Evolutionary conservation across 345 rosid species (phyloP), one percentile per base, ranked within the genome.

Genomic region (Salix suchowensis): DNA sequence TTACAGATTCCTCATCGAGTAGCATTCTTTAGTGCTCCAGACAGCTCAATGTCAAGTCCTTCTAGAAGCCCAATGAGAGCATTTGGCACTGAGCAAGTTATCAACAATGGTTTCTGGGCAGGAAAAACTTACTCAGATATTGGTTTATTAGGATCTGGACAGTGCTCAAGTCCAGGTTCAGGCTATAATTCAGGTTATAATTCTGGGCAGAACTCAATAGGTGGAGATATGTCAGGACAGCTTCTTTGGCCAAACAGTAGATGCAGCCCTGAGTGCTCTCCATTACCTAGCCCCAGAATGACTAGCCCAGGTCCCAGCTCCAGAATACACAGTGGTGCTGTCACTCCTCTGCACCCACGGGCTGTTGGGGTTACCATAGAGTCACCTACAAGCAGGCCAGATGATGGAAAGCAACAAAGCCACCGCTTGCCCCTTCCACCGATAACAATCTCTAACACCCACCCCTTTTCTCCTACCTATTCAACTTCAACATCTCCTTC

Each of bases 281-380:
- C 99, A 18, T 85, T 86, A 71, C 98, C 96, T 50, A 96, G 99
- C 73, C 98, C 99, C 62, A 90, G 92, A 83, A 87, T 96, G 98
- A 86, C 94, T 13, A 96, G 99, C 65, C 97, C 99, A 62, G 99
- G 97, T 80, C 98, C 99, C 73, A 84, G 97, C 84, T 96, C 99
- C 21, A 88, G 98, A 83, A 91, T 96, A 78, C 99, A 93, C 19
- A 96, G 99, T 83, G 99, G 98, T 83, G 95, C 99, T 65, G 99
- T 96, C 77, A 93, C 99, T 13, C 99, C 99, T 78, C 84, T 88
- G 79, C 99, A 96, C 86, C 98, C 98, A 4, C 90, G 94, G 83
- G 94, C 93, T 58, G 91, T 87, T 77, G 97, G 96, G 72, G 73
- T 87, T 65, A 82, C 88, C 64, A 74, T 71, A 68, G 99, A 94